These are phyloP conservation scores for Aspergillus quadricinctus DNA, from an alignment of 2,329 filamentous ascomycete genomes.

Conservation along the genomic window DNA sequence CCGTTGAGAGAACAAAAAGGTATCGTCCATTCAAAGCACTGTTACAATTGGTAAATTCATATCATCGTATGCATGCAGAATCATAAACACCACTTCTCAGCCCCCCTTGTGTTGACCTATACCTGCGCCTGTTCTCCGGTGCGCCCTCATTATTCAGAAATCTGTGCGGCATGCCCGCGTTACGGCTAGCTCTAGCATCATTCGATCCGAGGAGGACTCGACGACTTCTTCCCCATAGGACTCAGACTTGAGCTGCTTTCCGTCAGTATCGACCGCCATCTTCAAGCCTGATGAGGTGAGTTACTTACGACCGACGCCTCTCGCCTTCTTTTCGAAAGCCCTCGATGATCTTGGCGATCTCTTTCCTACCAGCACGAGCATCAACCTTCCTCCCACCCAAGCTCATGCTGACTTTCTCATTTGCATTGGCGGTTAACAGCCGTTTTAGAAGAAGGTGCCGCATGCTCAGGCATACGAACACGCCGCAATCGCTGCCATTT, in stretches of 20 bases:
- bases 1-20: neutral
- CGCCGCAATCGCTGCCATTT: conserved; percentile 88
- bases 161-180: neutral
- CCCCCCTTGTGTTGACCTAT: neutral
- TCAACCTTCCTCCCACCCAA: conserved; percentile 82
- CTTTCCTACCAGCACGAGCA: conserved; percentile 73
- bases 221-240: conserved; percentile 20
- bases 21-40: neutral
- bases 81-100: neutral
- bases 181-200: conserved; percentile 3
- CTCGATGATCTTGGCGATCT: conserved; percentile 89
- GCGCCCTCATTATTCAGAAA: neutral
- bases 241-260: conserved; percentile 17
- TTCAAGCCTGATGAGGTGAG: neutral
- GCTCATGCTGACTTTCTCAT: conserved; percentile 90
- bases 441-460: conserved; percentile 83
- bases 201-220: conserved; percentile 20
- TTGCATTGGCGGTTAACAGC: conserved; percentile 71
- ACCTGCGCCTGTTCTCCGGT: neutral
- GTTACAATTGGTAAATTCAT: neutral
- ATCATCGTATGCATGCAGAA: neutral
- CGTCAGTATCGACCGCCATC: neutral
- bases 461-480: conserved; percentile 95
- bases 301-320: conserved; percentile 70
- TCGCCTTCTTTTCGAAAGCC: conserved; percentile 82